A percentile compares a stretch with the other conserved stretches of the same genome.
Evolutionary conservation across 805 yeast genomes (phyloP).

Genomic region (Candida boleticola): DNA sequence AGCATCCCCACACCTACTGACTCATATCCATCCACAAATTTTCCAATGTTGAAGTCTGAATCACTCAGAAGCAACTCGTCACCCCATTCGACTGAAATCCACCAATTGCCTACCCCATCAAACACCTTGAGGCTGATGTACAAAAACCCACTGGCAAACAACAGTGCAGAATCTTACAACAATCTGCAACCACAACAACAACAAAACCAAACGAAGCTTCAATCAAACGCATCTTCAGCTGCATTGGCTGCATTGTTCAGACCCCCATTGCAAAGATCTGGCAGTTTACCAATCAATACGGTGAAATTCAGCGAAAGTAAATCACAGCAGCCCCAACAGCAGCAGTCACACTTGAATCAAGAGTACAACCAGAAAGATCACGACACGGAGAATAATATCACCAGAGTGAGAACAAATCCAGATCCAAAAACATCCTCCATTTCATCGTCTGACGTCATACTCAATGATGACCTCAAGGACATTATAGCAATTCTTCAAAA

Average conservation of each 20-base stretch:
- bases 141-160: constrained; percentile 13
- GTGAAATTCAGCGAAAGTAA: not conserved
- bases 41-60: not conserved
- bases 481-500: constrained; percentile 48
- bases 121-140: constrained; percentile 7
- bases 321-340: not conserved
- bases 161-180: constrained; percentile 16
- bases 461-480: constrained; percentile 45
- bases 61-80: not conserved
- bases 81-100: not conserved
- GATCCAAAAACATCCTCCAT: not conserved
- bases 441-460: constrained; percentile 13
- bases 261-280: constrained; percentile 34
- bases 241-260: constrained; percentile 46
- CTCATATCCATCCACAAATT: not conserved
- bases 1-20: not conserved
- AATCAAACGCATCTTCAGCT: constrained; percentile 45
- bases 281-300: constrained; percentile 30
- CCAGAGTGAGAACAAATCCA: not conserved
- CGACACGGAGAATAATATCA: not conserved
- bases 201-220: constrained; percentile 21
- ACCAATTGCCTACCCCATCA: not conserved
- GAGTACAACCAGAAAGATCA: not conserved
- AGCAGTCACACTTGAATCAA: not conserved
- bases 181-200: constrained; percentile 3